These are phyloP conservation scores for Pterocarpus santalinus DNA, from an alignment of 306 rosid species.

Conservation along the genomic window DNA sequence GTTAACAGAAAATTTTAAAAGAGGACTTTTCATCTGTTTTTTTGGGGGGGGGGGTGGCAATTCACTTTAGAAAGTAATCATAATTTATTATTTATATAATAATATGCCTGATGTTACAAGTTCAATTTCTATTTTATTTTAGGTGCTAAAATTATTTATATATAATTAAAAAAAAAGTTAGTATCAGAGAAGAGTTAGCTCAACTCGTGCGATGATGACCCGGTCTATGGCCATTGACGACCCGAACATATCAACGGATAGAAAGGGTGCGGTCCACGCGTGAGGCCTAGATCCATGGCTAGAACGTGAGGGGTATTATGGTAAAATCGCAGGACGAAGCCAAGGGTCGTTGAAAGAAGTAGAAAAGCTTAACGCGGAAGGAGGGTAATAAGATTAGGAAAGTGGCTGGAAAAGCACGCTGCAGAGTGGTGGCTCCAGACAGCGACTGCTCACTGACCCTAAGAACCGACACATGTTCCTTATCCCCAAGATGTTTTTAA, in stretches of 20 bases:
- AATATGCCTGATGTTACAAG: constrained; percentile 8
- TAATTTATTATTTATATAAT: not conserved
- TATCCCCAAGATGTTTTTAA: not conserved
- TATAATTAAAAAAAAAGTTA: not conserved
- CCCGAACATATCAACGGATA: not conserved
- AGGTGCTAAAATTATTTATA: not conserved
- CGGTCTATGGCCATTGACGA: not conserved
- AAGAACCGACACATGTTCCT: constrained; percentile 45
- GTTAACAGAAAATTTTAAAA: not conserved
- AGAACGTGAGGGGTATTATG: constrained; percentile 11
- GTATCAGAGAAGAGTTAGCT: no score
- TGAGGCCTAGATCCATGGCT: not conserved
- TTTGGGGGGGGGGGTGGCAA: not conserved
- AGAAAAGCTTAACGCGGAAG: constrained; percentile 42
- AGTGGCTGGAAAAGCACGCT: constrained; percentile 31
- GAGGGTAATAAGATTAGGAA: constrained; percentile 26
- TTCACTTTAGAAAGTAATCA: not conserved
- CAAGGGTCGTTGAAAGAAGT: constrained; percentile 47
- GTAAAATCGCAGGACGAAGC: constrained; percentile 47
- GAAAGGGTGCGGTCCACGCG: constrained; percentile 32
- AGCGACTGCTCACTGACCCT: constrained; percentile 51
- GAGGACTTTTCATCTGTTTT: not conserved
- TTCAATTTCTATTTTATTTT: not conserved
- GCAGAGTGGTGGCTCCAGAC: constrained; percentile 42
- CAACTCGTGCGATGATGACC: not conserved